Evolutionary conservation across 805 yeast species (phyloP), one percentile per base, ranked within the genome.

Genomic region (Tetrapisispora arboricola): DNA sequence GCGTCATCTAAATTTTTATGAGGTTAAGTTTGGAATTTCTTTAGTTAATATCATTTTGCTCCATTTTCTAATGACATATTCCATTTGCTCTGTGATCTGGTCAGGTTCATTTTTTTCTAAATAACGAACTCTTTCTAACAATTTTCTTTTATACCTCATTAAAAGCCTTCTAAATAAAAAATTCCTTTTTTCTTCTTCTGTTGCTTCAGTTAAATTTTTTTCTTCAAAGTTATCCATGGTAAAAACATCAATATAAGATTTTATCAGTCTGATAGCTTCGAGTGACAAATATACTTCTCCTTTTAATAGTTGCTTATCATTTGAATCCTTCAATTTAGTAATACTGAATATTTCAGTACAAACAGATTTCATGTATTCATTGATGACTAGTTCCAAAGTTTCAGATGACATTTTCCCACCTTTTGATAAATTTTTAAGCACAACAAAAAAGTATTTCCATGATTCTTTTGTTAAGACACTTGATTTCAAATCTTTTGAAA

Each of bases 401-500:
- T 18, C 18, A 1, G 32, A 25, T 8, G 44, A 25, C 2, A 58
- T n/a, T 22, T 43, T 44, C 3, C 40, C 39, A 32, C 41, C 24
- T 9, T 38, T 41, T 38, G 50, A 48, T 8, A 45, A 41, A 29
- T 48, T 49, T 20, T 42, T 47, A 7, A 51, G 20, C 19, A 57
- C 45, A 13, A 44, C 46, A 41, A 53, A 51, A 12, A 51, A 21
- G 42, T 48, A 55, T 36, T 54, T 46, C 62, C 61, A 59, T 8
- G 60, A 38, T 29, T 53, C 42, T 29, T 49, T 45, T 2, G 50
- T 41, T 15, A 47, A 45, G 3, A 51, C 36, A 22, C 41, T 48
- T 12, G 26, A 26, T 2, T 46, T 40, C 8, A 41, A 30, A 11
- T 41, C 40, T n/a, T 38, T 42, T 2, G 49, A 44, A 32, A 41